phyloP scores from a whole-genome alignment of 352 stramenopile species.

The Blastocystis hominis region DNA sequence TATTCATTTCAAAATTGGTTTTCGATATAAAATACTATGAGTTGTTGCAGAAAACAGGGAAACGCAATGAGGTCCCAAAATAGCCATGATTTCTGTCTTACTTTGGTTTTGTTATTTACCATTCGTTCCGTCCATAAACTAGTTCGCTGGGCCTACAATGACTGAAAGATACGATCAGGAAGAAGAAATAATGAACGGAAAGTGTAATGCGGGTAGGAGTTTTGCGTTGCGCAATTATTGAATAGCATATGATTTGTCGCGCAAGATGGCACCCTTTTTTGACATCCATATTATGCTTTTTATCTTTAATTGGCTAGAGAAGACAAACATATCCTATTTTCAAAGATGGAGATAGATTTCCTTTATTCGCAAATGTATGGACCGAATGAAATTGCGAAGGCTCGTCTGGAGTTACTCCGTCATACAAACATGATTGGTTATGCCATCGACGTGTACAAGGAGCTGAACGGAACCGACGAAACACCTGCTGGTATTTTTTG shows the following conservation, averaged over 20 bases:
- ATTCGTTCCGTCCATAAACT: too few species aligned
- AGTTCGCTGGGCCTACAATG: too few species aligned
- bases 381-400: conserved; percentile 12
- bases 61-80: too few species aligned
- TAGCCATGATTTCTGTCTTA: too few species aligned
- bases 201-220: background rate
- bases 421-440: background rate
- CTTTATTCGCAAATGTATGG: background rate
- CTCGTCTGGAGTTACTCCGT: background rate
- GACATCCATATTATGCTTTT: background rate
- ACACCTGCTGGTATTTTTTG: background rate
- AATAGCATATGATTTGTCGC: background rate
- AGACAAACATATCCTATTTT: conserved; percentile 3
- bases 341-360: background rate
- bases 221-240: background rate
- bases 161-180: too few species aligned
- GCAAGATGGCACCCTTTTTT: background rate
- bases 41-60: too few species aligned
- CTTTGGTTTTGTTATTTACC: too few species aligned
- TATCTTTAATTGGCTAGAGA: background rate
- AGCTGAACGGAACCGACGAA: background rate
- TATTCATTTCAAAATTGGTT: too few species aligned
- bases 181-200: background rate
- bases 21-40: too few species aligned
- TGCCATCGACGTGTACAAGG: background rate